phyloP scores from a whole-genome alignment of 2,329 filamentous ascomycete genomes.

The Fusarium haematococcum region DNA sequence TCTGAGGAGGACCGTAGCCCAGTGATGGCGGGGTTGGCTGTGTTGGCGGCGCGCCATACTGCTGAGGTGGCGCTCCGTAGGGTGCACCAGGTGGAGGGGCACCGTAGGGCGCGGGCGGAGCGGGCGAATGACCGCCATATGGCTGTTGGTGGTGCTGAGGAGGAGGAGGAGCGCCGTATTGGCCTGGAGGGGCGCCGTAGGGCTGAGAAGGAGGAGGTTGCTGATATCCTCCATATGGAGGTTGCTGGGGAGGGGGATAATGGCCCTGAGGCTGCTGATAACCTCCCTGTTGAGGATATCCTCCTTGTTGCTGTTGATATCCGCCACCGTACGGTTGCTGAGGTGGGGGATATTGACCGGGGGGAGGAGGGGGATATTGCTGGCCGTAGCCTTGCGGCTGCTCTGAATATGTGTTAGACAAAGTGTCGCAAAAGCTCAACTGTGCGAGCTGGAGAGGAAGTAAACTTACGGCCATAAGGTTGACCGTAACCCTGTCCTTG shows the following conservation, averaged over 20 bases:
- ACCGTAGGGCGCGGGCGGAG: slow-evolving; percentile 47
- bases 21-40: slow-evolving; percentile 74
- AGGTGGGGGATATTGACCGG: slow-evolving; percentile 46
- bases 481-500: slow-evolving; percentile 48
- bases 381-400: slow-evolving; percentile 56
- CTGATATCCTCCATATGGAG: slow-evolving; percentile 48
- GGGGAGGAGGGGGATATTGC: slow-evolving; percentile 48
- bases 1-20: slow-evolving; percentile 80
- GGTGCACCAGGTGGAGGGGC: slow-evolving; percentile 31
- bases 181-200: slow-evolving; percentile 51
- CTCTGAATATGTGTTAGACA: slow-evolving; percentile 41
- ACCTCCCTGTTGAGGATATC: slow-evolving; percentile 48
- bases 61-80: slow-evolving; percentile 49
- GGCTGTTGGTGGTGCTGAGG: slow-evolving; percentile 32
- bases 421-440: slow-evolving; percentile 1
- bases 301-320: slow-evolving; percentile 51
- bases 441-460: not conserved
- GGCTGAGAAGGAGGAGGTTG: slow-evolving; percentile 49
- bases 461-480: slow-evolving; percentile 51
- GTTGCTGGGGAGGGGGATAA: slow-evolving; percentile 50
- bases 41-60: slow-evolving; percentile 54
- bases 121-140: slow-evolving; percentile 43
- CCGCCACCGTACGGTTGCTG: slow-evolving; percentile 47
- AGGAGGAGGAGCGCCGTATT: slow-evolving; percentile 51
- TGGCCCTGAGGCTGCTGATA: slow-evolving; percentile 51